Conservation (phyloP, 2,329 filamentous ascomycete species). For the Cladosporium halotolerans region DNA sequence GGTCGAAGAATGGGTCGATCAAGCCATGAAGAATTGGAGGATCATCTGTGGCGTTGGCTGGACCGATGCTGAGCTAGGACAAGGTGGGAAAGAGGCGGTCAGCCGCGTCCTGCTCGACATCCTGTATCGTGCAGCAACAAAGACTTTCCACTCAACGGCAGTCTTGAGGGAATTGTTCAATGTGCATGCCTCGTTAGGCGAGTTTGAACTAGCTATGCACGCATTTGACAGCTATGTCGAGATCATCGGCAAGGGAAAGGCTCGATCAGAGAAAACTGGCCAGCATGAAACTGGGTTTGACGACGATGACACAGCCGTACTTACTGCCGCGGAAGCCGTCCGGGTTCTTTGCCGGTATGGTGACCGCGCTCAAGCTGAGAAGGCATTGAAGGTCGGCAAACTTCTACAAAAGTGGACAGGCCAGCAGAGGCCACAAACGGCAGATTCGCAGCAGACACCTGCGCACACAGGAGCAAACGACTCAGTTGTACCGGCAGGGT, state of each 20-base stretch:
- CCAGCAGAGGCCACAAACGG: constrained; percentile 44
- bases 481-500: constrained; percentile 13
- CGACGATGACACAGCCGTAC: constrained; percentile 67
- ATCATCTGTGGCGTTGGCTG: constrained; percentile 73
- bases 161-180: constrained; percentile 82
- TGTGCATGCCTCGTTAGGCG: constrained; percentile 78
- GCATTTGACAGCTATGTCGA: constrained; percentile 89
- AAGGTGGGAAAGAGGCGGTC: constrained; percentile 69
- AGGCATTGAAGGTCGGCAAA: constrained; percentile 63
- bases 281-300: constrained; percentile 68
- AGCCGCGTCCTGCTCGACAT: constrained; percentile 74
- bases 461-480: constrained; percentile 21
- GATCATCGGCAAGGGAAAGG: constrained; percentile 78
- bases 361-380: constrained; percentile 66
- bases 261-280: constrained; percentile 68
- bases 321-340: constrained; percentile 74
- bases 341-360: constrained; percentile 78
- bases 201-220: constrained; percentile 86
- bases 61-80: constrained; percentile 73
- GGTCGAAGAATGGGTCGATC: constrained; percentile 74
- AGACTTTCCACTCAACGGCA: constrained; percentile 90
- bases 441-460: constrained; percentile 13
- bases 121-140: constrained; percentile 82
- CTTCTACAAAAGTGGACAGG: constrained; percentile 71
- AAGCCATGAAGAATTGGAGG: constrained; percentile 78